phyloP scores from a whole-genome alignment of 805 yeast species.

The Gaillardinia entomophila region DNA sequence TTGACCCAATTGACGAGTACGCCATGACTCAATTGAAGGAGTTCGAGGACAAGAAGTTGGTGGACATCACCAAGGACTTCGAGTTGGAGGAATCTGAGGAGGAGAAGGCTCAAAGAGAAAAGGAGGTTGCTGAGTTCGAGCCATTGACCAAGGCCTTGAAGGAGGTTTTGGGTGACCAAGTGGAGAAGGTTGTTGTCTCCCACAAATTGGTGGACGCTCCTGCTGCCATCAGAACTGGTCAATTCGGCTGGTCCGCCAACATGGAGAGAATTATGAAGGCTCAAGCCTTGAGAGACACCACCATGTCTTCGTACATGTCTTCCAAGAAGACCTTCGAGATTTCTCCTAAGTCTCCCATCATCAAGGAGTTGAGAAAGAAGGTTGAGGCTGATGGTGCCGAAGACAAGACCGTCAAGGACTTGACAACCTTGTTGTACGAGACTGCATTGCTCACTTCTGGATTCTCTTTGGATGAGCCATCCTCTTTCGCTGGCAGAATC shows the following conservation, averaged over 20 bases:
- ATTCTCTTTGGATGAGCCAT: constrained; percentile 98
- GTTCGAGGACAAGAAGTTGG: constrained; percentile 98
- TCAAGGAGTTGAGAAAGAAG: constrained; percentile 92
- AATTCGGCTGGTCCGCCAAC: constrained; percentile 99
- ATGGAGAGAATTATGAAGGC: constrained; percentile 99
- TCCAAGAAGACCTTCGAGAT: constrained; percentile 99
- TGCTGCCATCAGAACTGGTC: constrained; percentile 99
- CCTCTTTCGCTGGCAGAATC: constrained; percentile 94
- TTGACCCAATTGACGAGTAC: constrained; percentile 99
- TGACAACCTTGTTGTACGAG: constrained; percentile 93
- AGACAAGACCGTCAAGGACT: constrained; percentile 97
- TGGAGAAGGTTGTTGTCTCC: constrained; percentile 98
- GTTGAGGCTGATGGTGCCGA: constrained; percentile 96
- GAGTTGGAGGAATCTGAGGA: constrained; percentile 98
- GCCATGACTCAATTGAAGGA: constrained; percentile 99
- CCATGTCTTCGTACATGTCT: constrained; percentile 99
- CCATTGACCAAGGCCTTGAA: constrained; percentile 91
- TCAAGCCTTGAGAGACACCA: constrained; percentile 97
- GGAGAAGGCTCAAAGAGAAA: constrained; percentile 92
- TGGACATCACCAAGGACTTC: constrained; percentile 98
- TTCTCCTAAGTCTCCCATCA: constrained; percentile 93
- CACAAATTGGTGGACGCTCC: constrained; percentile 97
- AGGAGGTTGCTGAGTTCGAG: constrained; percentile 88
- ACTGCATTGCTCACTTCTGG: constrained; percentile 98
- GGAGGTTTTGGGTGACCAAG: constrained; percentile 97